Conservation (phyloP, 805 yeast genomes). For the Monosporozyma solicola region DNA sequence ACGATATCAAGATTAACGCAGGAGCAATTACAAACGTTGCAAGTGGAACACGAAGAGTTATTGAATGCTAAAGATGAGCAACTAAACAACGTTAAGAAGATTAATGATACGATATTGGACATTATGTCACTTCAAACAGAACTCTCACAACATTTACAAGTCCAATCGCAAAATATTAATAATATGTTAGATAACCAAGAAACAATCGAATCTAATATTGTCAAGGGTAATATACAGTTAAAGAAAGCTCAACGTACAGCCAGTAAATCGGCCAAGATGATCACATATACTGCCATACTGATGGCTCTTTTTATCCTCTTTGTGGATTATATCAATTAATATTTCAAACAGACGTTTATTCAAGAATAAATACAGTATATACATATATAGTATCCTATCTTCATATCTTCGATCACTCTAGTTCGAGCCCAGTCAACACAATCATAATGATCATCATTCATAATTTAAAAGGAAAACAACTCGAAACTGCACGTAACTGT, state of each 20-base stretch:
- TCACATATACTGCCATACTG: constrained; percentile 45
- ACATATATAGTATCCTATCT: background rate
- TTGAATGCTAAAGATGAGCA: constrained; percentile 51
- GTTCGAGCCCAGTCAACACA: background rate
- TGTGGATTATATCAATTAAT: constrained; percentile 40
- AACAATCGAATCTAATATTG: constrained; percentile 54
- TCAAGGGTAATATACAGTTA: constrained; percentile 62
- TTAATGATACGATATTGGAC: constrained; percentile 59
- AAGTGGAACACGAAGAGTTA: constrained; percentile 49
- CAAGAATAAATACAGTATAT: background rate
- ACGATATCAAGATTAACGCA: constrained; percentile 32
- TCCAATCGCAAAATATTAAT: constrained; percentile 64
- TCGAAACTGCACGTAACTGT: too few species aligned
- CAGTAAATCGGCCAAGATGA: constrained; percentile 48
- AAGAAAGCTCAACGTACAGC: constrained; percentile 59
- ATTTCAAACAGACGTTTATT: background rate
- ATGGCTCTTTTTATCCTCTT: constrained; percentile 50
- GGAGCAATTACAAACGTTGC: constrained; percentile 50
- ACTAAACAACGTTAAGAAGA: constrained; percentile 47
- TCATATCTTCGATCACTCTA: background rate
- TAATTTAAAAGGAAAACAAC: background rate
- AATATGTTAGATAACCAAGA: constrained; percentile 57
- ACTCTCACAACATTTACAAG: constrained; percentile 58
- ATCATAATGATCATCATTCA: background rate
- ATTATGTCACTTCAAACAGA: constrained; percentile 69